A percentile compares a stretch with the other conserved stretches of the same genome.
phyloP scores from a whole-genome alignment of 2,329 filamentous ascomycete species.

The Daldinia eschscholtzii region DNA sequence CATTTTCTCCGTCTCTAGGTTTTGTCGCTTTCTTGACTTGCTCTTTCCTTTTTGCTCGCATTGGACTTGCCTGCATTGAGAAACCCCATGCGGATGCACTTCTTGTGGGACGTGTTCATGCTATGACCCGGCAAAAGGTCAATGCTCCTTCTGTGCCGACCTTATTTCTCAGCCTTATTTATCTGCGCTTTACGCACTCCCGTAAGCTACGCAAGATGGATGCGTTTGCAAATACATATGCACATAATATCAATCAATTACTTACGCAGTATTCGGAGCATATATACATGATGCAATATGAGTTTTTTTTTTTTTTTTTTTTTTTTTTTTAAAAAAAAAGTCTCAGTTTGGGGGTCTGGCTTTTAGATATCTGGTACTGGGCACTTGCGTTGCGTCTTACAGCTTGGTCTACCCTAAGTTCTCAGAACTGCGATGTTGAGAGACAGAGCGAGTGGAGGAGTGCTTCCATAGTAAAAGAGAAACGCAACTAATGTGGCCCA shows the following conservation, averaged over 20 bases:
- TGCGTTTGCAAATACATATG: not conserved
- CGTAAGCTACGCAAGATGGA: not conserved
- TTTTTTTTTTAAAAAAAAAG: not conserved
- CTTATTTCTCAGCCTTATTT: not conserved
- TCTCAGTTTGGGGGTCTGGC: not conserved
- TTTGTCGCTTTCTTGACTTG: not conserved
- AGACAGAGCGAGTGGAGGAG: no score
- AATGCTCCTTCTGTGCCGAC: not conserved
- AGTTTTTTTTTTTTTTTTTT: no score
- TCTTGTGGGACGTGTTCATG: slow-evolving; percentile 27
- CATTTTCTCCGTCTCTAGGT: not conserved
- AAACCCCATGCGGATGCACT: not conserved
- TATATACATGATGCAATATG: not conserved
- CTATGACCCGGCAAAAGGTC: slow-evolving; percentile 19
- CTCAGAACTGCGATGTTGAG: not conserved
- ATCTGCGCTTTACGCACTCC: not conserved
- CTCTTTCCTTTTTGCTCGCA: not conserved
- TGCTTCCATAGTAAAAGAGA: not conserved
- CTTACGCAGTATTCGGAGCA: not conserved
- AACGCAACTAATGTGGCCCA: not conserved
- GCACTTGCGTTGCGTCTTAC: not conserved
- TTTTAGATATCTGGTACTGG: not conserved
- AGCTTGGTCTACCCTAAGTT: not conserved
- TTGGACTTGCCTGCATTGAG: not conserved
- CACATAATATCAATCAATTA: not conserved